Conservation (phyloP, 2,329 filamentous ascomycete species). For the Colletotrichum cordylinicola region DNA sequence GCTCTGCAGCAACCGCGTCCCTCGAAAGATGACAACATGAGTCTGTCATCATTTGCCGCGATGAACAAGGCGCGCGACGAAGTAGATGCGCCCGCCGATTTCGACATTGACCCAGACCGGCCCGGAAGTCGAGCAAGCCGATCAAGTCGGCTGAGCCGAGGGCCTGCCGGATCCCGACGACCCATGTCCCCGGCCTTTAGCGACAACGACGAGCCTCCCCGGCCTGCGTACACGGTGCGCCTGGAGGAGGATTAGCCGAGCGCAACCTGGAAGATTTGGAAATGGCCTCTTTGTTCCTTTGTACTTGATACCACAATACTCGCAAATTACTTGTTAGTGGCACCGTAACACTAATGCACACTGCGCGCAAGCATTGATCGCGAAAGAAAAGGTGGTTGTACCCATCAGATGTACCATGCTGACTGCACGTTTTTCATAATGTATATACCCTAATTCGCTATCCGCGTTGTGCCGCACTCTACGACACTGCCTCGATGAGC, state of each 20-base stretch:
- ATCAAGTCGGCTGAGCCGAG: constrained; percentile 8
- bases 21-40: constrained; percentile 22
- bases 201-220: not conserved
- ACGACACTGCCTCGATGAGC: not conserved
- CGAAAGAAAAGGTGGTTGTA: not conserved
- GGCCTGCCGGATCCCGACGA: not conserved
- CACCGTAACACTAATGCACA: not conserved
- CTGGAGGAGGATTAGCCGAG: constrained; percentile 5
- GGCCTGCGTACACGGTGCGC: not conserved
- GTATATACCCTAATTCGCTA: not conserved
- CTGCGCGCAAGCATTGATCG: not conserved
- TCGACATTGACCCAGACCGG: not conserved
- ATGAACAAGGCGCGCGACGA: constrained; percentile 14
- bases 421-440: not conserved
- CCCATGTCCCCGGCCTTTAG: not conserved
- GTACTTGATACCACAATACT: not conserved
- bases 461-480: not conserved
- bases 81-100: not conserved
- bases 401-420: not conserved
- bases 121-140: constrained; percentile 8
- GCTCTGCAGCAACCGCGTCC: not conserved
- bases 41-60: constrained; percentile 22
- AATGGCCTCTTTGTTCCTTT: not conserved
- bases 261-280: no score
- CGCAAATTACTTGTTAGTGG: not conserved